A percentile compares a stretch with the other conserved stretches of the same genome.
Conservation (phyloP, 2,329 filamentous ascomycete genomes). For the Hymenoscyphus fraxineus region DNA sequence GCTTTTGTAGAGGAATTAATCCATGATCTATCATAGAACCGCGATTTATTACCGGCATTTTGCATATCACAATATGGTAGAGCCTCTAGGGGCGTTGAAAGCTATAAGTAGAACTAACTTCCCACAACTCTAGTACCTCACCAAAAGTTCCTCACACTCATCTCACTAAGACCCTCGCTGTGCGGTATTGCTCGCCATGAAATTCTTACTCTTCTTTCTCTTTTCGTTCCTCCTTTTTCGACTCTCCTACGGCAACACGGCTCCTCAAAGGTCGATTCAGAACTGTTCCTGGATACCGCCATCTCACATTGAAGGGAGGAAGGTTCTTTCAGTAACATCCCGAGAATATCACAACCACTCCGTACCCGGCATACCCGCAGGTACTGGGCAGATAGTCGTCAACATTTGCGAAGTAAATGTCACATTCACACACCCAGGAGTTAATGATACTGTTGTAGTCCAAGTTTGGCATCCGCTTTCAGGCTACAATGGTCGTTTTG, state of each 20-base stretch:
- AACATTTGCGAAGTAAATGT: constrained; percentile 32
- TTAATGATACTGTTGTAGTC: constrained; percentile 6
- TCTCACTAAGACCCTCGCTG: not conserved
- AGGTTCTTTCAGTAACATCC: not conserved
- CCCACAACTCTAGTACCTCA: too few relatives aligned
- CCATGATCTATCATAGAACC: too few relatives aligned
- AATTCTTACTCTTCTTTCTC: not conserved
- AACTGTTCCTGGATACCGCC: not conserved
- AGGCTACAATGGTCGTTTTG: constrained; percentile 3
- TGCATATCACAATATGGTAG: too few relatives aligned
- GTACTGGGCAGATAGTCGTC: not conserved
- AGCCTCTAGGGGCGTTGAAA: too few relatives aligned
- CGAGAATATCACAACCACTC: not conserved
- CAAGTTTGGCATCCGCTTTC: constrained; percentile 4
- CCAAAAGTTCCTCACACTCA: too few relatives aligned
- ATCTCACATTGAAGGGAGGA: not conserved
- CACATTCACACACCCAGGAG: constrained; percentile 27
- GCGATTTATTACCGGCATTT: too few relatives aligned
- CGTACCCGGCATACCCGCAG: not conserved
- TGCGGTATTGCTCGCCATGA: not conserved
- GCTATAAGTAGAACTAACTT: too few relatives aligned
- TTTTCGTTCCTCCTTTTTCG: not conserved
- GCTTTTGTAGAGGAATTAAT: too few relatives aligned
- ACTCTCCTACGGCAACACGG: not conserved
- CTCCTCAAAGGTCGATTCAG: not conserved